phyloP scores from a whole-genome alignment of 2,329 filamentous ascomycete genomes.

The Alternaria arborescens region DNA sequence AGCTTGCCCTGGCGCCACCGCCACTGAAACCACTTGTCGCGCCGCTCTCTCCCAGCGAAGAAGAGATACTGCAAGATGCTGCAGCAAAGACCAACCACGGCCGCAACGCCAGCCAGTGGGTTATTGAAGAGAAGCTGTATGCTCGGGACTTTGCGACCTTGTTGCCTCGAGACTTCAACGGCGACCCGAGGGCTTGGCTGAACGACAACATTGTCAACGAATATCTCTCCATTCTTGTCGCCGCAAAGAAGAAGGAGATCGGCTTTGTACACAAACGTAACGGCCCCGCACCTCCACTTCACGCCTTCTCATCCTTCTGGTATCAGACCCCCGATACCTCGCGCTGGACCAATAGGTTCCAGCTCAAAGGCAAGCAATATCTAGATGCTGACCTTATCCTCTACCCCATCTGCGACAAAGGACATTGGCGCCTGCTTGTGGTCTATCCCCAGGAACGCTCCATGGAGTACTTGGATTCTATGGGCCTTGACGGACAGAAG shows the following conservation, averaged over 20 bases:
- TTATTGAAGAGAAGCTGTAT: constrained; percentile 53
- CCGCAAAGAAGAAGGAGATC: constrained; percentile 64
- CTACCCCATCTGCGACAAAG: constrained; percentile 70
- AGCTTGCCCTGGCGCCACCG: constrained; percentile 21
- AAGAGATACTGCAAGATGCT: constrained; percentile 19
- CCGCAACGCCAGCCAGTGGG: constrained; percentile 14
- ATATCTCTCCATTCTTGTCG: constrained; percentile 68
- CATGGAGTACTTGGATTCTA: constrained; percentile 75
- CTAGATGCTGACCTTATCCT: constrained; percentile 72
- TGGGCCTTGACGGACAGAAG: constrained; percentile 56
- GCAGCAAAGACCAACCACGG: constrained; percentile 27
- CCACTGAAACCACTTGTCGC: constrained; percentile 32
- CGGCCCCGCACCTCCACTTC: constrained; percentile 67
- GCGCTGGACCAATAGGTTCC: constrained; percentile 58
- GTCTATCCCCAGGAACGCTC: constrained; percentile 68
- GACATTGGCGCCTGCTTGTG: constrained; percentile 77
- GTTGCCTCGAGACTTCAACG: constrained; percentile 44
- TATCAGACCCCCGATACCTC: constrained; percentile 61
- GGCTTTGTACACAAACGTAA: constrained; percentile 63
- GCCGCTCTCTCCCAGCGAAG: constrained; percentile 28
- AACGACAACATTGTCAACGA: constrained; percentile 81
- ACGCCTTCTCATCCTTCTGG: constrained; percentile 72
- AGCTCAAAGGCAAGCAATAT: constrained; percentile 60
- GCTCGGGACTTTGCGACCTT: constrained; percentile 71
- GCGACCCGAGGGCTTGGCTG: constrained; percentile 68